These are phyloP conservation scores for Penicillium goetzii DNA, from an alignment of 495 filamentous ascomycete species.

Conservation along the genomic window DNA sequence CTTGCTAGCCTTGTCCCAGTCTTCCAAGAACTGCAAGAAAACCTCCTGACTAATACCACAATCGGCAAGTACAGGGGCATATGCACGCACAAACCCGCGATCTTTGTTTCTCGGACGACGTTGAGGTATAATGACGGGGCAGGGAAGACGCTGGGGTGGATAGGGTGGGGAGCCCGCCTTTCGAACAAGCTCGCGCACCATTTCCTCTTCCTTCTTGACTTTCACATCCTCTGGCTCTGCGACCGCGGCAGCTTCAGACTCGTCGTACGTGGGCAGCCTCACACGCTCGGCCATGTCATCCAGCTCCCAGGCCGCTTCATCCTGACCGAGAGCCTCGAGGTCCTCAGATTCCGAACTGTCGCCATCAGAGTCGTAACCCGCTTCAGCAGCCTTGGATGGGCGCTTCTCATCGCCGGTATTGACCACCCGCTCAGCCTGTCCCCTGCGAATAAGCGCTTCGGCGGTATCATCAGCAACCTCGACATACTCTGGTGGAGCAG, in stretches of 20 bases:
- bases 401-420: background rate
- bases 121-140: conserved; percentile 33
- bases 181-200: conserved; percentile 19
- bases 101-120: conserved; percentile 28
- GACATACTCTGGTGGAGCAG: conserved; percentile 3
- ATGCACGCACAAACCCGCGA: conserved; percentile 24
- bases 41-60: conserved; percentile 24
- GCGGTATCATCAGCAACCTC: conserved; percentile 2
- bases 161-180: conserved; percentile 19
- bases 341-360: conserved; percentile 10
- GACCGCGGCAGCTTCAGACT: background rate
- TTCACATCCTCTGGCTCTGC: conserved; percentile 10
- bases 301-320: conserved; percentile 26
- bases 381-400: background rate
- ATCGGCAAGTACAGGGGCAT: conserved; percentile 17
- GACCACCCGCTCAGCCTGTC: conserved; percentile 2
- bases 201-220: conserved; percentile 10
- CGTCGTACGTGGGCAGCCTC: conserved; percentile 6
- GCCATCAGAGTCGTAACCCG: background rate
- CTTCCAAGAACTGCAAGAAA: conserved; percentile 19
- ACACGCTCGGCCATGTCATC: conserved; percentile 24
- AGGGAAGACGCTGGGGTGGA: conserved; percentile 19
- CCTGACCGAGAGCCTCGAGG: conserved; percentile 7
- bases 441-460: background rate
- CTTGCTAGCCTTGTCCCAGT: conserved; percentile 23